Evolutionary conservation across 2,329 filamentous ascomycete genomes (phyloP).

Genomic region (Cladosporium sp.): DNA sequence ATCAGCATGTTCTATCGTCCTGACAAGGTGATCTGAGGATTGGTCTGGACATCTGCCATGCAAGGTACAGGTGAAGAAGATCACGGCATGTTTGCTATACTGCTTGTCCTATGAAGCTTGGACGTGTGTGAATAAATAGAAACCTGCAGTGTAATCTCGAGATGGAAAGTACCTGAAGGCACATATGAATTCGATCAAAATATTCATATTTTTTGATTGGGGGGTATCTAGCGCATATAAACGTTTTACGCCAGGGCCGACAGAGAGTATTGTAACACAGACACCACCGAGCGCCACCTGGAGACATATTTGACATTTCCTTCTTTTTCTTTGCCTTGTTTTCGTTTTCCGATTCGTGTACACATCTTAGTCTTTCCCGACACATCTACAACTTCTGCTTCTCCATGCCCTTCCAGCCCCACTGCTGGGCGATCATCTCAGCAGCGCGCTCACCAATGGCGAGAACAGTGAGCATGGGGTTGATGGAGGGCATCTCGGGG

Average conservation of each 20-base stretch:
- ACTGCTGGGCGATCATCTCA: conserved; percentile 77
- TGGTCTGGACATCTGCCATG: no score
- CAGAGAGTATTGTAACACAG: neutral
- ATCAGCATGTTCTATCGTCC: no score
- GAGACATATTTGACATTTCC: neutral
- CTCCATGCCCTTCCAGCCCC: conserved; percentile 62
- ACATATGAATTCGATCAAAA: neutral
- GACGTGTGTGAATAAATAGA: no score
- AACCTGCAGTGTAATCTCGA: no score
- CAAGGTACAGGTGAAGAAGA: no score
- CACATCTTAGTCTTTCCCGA: no score
- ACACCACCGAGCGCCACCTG: neutral
- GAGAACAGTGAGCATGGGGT: conserved; percentile 88
- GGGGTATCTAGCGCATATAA: conserved; percentile 15
- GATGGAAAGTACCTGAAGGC: no score
- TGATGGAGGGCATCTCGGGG: conserved; percentile 81
- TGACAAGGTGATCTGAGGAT: no score
- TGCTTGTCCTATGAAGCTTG: no score
- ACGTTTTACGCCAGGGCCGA: conserved; percentile 1
- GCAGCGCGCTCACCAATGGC: conserved; percentile 80
- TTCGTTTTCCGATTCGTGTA: neutral
- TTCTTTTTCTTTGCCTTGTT: neutral
- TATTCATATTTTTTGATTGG: conserved; percentile 3
- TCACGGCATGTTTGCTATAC: no score
- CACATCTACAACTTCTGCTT: conserved; percentile 53